These are phyloP conservation scores for Boletus coccyginus DNA, from an alignment of 768 basidiomycete species.

Conservation along the genomic window DNA sequence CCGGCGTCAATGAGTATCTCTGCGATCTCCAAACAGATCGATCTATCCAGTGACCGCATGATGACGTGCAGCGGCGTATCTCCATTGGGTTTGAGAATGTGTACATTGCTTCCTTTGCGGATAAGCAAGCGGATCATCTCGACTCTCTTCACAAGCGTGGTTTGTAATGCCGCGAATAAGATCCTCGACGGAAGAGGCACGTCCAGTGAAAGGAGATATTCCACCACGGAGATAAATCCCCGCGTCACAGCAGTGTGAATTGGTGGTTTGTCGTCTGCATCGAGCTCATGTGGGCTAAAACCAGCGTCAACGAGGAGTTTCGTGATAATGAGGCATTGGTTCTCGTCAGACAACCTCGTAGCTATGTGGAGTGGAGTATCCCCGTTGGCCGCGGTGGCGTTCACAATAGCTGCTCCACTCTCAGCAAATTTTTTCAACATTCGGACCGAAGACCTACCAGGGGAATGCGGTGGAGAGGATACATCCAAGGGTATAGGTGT, in stretches of 20 bases:
- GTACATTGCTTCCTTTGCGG: neutral
- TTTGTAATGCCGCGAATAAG: neutral
- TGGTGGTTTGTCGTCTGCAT: neutral
- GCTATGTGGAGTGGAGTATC: slow-evolving; percentile 8
- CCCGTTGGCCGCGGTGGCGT: neutral
- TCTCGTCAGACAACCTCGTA: neutral
- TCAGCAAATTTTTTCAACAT: neutral
- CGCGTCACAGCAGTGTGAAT: neutral
- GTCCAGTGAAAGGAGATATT: neutral
- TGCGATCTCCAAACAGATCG: neutral
- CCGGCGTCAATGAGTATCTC: neutral
- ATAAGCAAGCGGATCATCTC: slow-evolving; percentile 1
- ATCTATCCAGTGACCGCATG: neutral
- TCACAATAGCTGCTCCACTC: neutral
- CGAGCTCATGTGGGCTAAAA: neutral
- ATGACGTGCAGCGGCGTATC: neutral
- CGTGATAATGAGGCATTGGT: neutral
- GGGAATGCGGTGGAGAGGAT: no score
- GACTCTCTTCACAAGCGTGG: neutral
- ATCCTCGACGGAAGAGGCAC: neutral
- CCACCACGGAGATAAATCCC: neutral
- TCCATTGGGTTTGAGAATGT: neutral
- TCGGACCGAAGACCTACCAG: neutral
- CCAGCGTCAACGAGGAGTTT: slow-evolving; percentile 4
- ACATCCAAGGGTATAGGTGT: neutral